These are phyloP conservation scores for Aspergillus latus DNA, from an alignment of 2,329 filamentous ascomycete species.

Conservation along the genomic window DNA sequence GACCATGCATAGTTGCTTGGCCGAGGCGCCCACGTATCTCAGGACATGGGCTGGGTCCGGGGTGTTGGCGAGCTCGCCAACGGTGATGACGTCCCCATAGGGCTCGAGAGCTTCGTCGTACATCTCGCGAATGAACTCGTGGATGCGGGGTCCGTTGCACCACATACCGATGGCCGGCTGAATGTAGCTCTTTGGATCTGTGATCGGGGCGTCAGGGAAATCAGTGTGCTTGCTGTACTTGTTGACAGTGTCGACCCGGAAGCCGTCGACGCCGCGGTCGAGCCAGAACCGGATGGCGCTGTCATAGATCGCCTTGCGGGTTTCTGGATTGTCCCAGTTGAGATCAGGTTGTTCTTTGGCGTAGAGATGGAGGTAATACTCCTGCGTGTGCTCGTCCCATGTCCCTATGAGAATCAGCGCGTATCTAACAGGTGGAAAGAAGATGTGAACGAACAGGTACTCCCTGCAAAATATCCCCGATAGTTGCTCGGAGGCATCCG, in stretches of 20 bases:
- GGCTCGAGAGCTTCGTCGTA: slow-evolving; percentile 39
- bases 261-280: slow-evolving; percentile 68
- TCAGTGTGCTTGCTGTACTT: slow-evolving; percentile 64
- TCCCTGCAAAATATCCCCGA: too few species aligned
- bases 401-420: slow-evolving; percentile 31
- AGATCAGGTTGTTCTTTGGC: slow-evolving; percentile 74
- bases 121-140: not conserved
- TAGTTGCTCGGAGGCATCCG: slow-evolving; percentile 72
- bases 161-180: not conserved
- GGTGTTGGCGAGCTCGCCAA: slow-evolving; percentile 59
- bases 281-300: slow-evolving; percentile 72
- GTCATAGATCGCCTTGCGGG: slow-evolving; percentile 67
- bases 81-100: slow-evolving; percentile 56
- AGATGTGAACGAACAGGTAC: too few species aligned
- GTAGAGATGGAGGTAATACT: slow-evolving; percentile 77
- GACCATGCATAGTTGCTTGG: slow-evolving; percentile 67
- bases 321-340: slow-evolving; percentile 73
- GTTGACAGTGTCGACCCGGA: slow-evolving; percentile 72
- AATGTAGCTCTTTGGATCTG: slow-evolving; percentile 33
- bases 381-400: slow-evolving; percentile 68
- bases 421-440: too few species aligned
- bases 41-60: slow-evolving; percentile 55
- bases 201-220: slow-evolving; percentile 49
- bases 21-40: slow-evolving; percentile 54
- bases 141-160: not conserved